Conservation (phyloP, 306 rosid genomes). For the Dryas alaskensis region DNA sequence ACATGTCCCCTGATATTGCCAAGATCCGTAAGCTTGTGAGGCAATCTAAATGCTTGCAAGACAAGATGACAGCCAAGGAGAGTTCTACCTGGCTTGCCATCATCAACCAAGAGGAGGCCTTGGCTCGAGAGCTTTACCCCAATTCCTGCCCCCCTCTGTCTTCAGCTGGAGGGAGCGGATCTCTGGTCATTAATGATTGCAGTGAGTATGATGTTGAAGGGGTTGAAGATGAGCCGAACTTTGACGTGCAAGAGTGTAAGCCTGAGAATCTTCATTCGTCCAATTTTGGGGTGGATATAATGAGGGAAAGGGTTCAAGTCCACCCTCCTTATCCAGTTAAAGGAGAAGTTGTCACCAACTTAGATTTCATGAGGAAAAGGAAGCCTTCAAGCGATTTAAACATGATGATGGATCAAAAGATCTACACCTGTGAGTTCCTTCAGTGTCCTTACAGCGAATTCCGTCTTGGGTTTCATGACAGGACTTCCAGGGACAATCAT, state of each 20-base stretch:
- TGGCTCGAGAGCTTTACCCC: constrained; percentile 67
- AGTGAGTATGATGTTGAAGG: constrained; percentile 84
- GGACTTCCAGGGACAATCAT: constrained; percentile 45
- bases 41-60: constrained; percentile 85
- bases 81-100: constrained; percentile 88
- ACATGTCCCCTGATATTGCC: constrained; percentile 85
- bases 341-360: constrained; percentile 34
- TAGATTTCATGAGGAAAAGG: constrained; percentile 33
- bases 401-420: constrained; percentile 25
- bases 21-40: constrained; percentile 85
- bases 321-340: constrained; percentile 11
- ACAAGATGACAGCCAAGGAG: constrained; percentile 92
- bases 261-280: constrained; percentile 41
- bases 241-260: constrained; percentile 61
- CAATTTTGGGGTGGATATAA: constrained; percentile 45
- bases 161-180: constrained; percentile 53
- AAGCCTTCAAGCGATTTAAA: constrained; percentile 30
- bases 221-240: constrained; percentile 47
- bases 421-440: constrained; percentile 39
- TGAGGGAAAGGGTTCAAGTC: constrained; percentile 24
- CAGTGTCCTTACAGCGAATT: constrained; percentile 34
- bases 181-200: constrained; percentile 53
- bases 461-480: constrained; percentile 45
- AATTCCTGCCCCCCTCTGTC: constrained; percentile 52
- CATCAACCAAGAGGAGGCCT: constrained; percentile 71